Evolutionary conservation across 2,329 filamentous ascomycete species (phyloP), one percentile per base, ranked within the genome.

Genomic region (Verticillium nubilum): DNA sequence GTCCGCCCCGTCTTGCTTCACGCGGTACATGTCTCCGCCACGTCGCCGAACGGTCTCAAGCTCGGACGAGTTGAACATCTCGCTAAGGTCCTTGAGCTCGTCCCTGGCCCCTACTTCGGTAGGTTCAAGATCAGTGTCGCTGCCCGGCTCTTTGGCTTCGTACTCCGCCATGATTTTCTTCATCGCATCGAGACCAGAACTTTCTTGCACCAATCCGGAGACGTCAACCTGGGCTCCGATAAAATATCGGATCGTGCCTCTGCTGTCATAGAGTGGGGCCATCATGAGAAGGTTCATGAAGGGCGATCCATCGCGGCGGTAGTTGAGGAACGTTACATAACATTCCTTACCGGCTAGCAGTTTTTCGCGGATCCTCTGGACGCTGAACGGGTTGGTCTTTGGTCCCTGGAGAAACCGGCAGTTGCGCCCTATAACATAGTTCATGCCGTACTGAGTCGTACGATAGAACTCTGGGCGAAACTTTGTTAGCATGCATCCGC

Each of bases 321-420:
- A 93, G 70, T 93, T 93, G 37, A 93, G 74, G 59, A 93, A 86
- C 0, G 90, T 84, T 66, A 93, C 90, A 58, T 82, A 89, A 63
- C 88, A 84, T 66, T 92, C 89, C 64, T 84, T 80, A n/a, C 87
- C 87, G 1, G 79, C 81, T 7, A 78, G 71, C 12, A 89, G 73
- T 28, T 85, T 86, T 47, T 88, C 82, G 31, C 82, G 78, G 12
- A 93, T 76, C 58, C 90, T 79, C 58, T 78, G 73, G 0, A 89
- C 78, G 56, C 86, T 89, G 62, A 82, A 80, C 0, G 77, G 78
- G 63, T 88, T 88, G 5, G 89, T 92, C 66, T 83, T 84, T 0
- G 89, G 89, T 0, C 90, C 90, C 70, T 92, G 90, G 1, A 93
- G 80, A 66, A 93, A 92, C 7, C 90, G 85, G 66, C 90, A 92